Evolutionary conservation across 352 stramenopile genomes (phyloP).

Genomic region (Phytophthora pini): DNA sequence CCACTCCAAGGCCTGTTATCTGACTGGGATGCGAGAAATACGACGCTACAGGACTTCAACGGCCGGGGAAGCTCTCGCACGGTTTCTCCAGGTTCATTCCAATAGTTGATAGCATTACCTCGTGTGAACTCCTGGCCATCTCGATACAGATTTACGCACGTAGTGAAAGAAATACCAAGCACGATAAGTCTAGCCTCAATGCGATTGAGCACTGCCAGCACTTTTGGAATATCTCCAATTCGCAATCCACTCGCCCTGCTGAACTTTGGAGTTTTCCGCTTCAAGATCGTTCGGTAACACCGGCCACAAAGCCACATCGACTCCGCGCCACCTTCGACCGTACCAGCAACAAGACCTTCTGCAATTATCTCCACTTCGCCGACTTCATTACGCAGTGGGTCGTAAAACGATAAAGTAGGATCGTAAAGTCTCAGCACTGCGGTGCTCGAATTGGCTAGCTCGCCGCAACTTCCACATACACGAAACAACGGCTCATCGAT

Average conservation of each 20-base stretch:
- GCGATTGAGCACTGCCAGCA: not conserved
- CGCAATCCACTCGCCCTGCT: not conserved
- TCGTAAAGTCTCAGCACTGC: not conserved
- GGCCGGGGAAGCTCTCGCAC: not conserved
- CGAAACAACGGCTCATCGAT: not conserved
- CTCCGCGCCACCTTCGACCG: not conserved
- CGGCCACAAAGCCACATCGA: not conserved
- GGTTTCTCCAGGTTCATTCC: not conserved
- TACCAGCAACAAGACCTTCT: not conserved
- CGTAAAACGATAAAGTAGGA: not conserved
- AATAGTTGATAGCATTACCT: no score
- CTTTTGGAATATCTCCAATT: not conserved
- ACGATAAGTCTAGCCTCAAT: not conserved
- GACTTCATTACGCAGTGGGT: not conserved
- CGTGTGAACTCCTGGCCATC: slow-evolving; percentile 4
- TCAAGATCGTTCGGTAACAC: not conserved
- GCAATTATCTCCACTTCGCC: not conserved
- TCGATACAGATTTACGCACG: not conserved
- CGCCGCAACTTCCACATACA: not conserved
- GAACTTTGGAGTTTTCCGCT: not conserved
- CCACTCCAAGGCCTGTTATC: slow-evolving; percentile 8
- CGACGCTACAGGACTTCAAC: not conserved
- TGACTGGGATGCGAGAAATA: no score
- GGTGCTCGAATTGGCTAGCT: not conserved
- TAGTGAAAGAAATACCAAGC: not conserved